Percentiles rank a stretch among this genome's conserved stretches.
These are phyloP conservation scores for Clavariopsis aquatica DNA, from an alignment of 495 filamentous ascomycete genomes.

Conservation along the genomic window DNA sequence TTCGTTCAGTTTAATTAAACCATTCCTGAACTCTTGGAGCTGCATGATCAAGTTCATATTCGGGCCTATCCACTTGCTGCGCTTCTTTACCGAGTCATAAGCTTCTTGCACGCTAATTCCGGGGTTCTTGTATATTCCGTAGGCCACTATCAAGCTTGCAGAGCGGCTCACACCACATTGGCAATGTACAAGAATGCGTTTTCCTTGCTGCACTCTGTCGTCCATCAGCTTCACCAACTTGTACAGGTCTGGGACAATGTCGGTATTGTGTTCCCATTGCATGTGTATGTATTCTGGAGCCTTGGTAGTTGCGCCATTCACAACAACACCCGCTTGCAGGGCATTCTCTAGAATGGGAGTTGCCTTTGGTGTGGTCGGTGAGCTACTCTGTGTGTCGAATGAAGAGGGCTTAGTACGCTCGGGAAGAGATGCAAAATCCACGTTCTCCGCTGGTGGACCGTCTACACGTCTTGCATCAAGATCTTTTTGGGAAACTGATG, in stretches of 20 bases:
- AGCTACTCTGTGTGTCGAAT: constrained; percentile 30
- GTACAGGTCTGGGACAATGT: constrained; percentile 84
- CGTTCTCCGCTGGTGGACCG: constrained; percentile 35
- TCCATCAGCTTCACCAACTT: constrained; percentile 86
- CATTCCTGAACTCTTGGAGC: constrained; percentile 85
- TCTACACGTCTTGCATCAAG: constrained; percentile 42
- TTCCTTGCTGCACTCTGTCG: constrained; percentile 71
- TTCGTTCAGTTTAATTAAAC: constrained; percentile 52
- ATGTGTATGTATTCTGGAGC: constrained; percentile 92
- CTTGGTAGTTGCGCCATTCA: constrained; percentile 45
- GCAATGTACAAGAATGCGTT: constrained; percentile 90
- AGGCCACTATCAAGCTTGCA: constrained; percentile 94
- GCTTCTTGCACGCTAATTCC: constrained; percentile 86
- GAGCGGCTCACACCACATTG: constrained; percentile 95
- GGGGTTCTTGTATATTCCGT: constrained; percentile 90
- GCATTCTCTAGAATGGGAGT: constrained; percentile 34
- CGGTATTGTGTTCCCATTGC: constrained; percentile 96
- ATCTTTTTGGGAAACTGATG: constrained; percentile 37
- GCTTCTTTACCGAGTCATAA: constrained; percentile 83
- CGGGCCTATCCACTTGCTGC: constrained; percentile 93
- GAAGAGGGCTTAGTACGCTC: constrained; percentile 17
- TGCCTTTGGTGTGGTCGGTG: constrained; percentile 47
- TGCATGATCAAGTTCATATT: constrained; percentile 99
- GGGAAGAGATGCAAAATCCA: constrained; percentile 33
- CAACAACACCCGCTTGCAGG: constrained; percentile 38